Conservation (phyloP, 805 yeast species). For the Candida dajiaensis region DNA sequence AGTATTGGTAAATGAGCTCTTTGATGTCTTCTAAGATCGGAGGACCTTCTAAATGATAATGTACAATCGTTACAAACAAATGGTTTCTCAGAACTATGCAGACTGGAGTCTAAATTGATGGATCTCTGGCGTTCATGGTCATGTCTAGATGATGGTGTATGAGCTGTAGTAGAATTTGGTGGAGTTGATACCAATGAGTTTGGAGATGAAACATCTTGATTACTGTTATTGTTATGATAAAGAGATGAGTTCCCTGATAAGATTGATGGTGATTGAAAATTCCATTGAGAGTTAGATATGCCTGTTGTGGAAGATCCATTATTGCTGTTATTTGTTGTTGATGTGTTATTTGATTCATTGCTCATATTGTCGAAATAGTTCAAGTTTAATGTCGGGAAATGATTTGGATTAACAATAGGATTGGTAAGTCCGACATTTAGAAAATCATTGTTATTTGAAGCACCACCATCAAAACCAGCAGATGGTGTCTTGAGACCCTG, state of each 20-base stretch:
- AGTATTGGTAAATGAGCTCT: slow-evolving; percentile 67
- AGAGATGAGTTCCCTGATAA: neutral
- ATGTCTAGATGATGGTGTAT: slow-evolving; percentile 1
- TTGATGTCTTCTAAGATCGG: slow-evolving; percentile 70
- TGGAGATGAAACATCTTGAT: neutral
- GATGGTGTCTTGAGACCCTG: neutral
- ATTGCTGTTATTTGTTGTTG: neutral
- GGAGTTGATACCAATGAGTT: neutral
- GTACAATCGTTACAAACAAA: slow-evolving; percentile 56
- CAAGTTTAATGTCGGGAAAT: slow-evolving; percentile 24
- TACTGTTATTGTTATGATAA: neutral
- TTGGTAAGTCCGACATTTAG: slow-evolving; percentile 6
- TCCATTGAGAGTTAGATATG: neutral
- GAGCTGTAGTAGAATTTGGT: neutral
- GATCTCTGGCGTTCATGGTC: slow-evolving; percentile 4
- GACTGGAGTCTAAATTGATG: neutral
- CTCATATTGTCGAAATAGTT: slow-evolving; percentile 23
- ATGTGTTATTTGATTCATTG: slow-evolving; percentile 1
- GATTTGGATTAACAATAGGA: slow-evolving; percentile 10
- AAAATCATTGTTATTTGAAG: slow-evolving; percentile 4
- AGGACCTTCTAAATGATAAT: slow-evolving; percentile 58
- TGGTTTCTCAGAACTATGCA: slow-evolving; percentile 28
- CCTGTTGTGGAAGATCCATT: neutral
- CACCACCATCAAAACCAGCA: neutral
- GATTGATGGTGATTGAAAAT: neutral